Conservation (phyloP, 257 asterid genomes). For the Anisodus acutangulus region DNA sequence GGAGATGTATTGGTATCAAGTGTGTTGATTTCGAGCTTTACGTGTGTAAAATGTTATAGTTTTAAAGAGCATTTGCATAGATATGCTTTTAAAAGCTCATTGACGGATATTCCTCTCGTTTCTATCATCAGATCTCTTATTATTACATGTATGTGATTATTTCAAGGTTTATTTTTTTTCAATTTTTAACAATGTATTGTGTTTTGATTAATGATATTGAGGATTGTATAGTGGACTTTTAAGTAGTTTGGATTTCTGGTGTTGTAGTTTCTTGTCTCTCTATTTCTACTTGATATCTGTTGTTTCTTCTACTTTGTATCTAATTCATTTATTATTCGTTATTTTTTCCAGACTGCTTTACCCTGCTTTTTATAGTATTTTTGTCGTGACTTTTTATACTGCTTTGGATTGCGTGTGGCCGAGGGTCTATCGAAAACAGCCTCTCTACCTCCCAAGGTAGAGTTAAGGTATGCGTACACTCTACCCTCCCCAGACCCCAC, state of each 20-base stretch:
- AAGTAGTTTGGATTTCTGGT: not conserved
- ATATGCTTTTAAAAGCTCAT: constrained; percentile 87
- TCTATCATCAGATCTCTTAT: constrained; percentile 85
- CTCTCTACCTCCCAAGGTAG: too few relatives aligned
- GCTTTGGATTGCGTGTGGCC: too few relatives aligned
- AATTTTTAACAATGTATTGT: not conserved
- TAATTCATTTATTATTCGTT: too few relatives aligned
- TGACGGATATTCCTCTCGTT: constrained; percentile 87
- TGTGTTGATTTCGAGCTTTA: constrained; percentile 69
- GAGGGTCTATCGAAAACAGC: too few relatives aligned
- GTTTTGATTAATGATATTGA: not conserved
- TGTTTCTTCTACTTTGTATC: too few relatives aligned
- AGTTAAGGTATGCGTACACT: too few relatives aligned
- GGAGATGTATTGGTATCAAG: constrained; percentile 77
- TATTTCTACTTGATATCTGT: too few relatives aligned
- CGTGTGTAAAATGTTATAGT: constrained; percentile 73
- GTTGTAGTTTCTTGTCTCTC: not conserved
- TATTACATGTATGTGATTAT: constrained; percentile 63
- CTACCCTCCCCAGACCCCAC: too few relatives aligned
- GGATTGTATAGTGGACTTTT: constrained; percentile 1
- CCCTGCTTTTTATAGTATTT: too few relatives aligned
- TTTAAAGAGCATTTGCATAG: constrained; percentile 74
- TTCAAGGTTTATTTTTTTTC: not conserved
- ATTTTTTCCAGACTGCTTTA: too few relatives aligned
- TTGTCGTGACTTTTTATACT: too few relatives aligned